Evolutionary conservation across 805 yeast genomes (phyloP).

Genomic region (Jamesozyma jinghongensis): DNA sequence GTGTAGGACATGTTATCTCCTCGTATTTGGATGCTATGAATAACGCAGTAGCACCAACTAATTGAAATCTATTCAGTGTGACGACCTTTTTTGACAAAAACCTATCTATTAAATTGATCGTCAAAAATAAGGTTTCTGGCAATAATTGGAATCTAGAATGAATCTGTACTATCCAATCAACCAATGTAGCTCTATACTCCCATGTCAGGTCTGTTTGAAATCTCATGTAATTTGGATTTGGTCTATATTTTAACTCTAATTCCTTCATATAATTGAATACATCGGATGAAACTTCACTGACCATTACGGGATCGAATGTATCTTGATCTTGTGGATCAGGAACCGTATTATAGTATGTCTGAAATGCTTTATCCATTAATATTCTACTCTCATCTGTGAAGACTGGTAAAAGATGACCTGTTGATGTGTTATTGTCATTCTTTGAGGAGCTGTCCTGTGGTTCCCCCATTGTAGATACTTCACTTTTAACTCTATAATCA

Average conservation of each 20-base stretch:
- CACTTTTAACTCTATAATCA: neutral
- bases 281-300: conserved; percentile 70
- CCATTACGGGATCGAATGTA: conserved; percentile 71
- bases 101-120: conserved; percentile 82
- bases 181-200: conserved; percentile 72
- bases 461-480: neutral
- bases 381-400: neutral
- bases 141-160: conserved; percentile 73
- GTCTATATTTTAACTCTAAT: conserved; percentile 60
- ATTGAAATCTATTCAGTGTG: conserved; percentile 70
- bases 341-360: neutral
- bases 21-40: conserved; percentile 94
- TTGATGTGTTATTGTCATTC: neutral
- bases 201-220: conserved; percentile 77
- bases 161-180: conserved; percentile 91
- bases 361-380: conserved; percentile 2
- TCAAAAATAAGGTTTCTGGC: conserved; percentile 78
- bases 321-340: conserved; percentile 62
- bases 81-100: conserved; percentile 70
- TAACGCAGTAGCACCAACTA: conserved; percentile 88
- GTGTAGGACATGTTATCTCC: conserved; percentile 86
- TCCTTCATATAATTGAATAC: conserved; percentile 63
- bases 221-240: conserved; percentile 72
- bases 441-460: conserved; percentile 4
- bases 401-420: conserved; percentile 2